These are phyloP conservation scores for Agaricales sp. DNA, from an alignment of 1,284 basidiomycete genomes.

Conservation along the genomic window DNA sequence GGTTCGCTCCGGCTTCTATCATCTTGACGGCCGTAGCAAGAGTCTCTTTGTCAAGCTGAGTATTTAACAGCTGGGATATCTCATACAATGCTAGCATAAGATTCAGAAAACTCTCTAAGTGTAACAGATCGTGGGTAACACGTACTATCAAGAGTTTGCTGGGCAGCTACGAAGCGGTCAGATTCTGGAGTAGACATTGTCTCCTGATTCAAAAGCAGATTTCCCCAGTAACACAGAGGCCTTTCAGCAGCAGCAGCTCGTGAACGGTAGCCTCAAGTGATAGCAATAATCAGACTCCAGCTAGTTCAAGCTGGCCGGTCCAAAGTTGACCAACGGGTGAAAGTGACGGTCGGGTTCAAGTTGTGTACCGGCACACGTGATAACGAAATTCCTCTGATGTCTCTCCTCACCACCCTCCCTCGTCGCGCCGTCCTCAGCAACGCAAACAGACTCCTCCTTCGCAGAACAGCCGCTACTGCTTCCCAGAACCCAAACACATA, in stretches of 20 bases:
- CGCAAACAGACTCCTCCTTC: neutral
- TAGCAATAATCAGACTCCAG: too few relatives aligned
- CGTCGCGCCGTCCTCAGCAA: neutral
- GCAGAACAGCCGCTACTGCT: neutral
- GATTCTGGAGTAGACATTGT: conserved; percentile 48
- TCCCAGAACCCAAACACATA: conserved; percentile 24
- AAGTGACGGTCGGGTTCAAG: too few relatives aligned
- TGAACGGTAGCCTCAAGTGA: too few relatives aligned
- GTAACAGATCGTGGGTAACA: conserved; percentile 10
- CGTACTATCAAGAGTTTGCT: conserved; percentile 74
- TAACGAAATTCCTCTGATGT: too few relatives aligned
- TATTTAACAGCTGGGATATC: conserved; percentile 76
- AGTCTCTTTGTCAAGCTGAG: conserved; percentile 73
- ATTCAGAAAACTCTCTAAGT: too few relatives aligned
- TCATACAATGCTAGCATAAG: conserved; percentile 72
- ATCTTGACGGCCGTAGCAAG: conserved; percentile 74
- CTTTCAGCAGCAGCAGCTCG: too few relatives aligned
- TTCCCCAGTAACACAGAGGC: too few relatives aligned
- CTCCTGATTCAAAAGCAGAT: too few relatives aligned
- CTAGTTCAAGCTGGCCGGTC: too few relatives aligned
- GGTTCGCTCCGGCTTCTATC: conserved; percentile 80
- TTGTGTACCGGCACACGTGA: too few relatives aligned
- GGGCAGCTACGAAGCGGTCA: conserved; percentile 60
- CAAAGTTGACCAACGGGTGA: too few relatives aligned
- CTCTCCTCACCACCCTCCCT: neutral